Evolutionary conservation across 2,329 filamentous ascomycete species (phyloP), one percentile per base, ranked within the genome.

Genomic region (Sclerotinia spermophila): DNA sequence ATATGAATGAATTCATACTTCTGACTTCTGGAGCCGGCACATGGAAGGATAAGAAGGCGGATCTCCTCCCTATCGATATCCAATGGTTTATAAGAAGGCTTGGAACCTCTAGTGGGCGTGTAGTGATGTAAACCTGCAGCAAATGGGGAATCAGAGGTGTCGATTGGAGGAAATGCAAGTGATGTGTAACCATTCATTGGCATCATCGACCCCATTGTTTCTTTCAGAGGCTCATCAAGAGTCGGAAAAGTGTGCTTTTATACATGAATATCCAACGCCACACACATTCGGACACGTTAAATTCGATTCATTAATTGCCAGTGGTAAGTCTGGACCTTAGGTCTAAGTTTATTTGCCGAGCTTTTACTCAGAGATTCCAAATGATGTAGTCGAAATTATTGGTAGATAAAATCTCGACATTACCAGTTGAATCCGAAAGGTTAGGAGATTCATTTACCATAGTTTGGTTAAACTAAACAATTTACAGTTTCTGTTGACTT

Each of bases 1-100:
- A 60, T 53, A 38, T 70, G 69, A 27, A 67, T 70, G 35, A 70
- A 70, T n/a, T 60, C 69, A 59, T 67, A 67, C 7, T 35, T 55
- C 7, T 55, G 42, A 53, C 38, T 19, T 2, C 27, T 35, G 27
- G 53, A 51, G 35, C 42, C 44, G 19, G n/a, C 55, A 44, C 19
- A 33, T 67, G 69, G 55, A 42, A 70, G 55, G 15, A 70, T 27
- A 10, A 70, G 53, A 2, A 67, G 42, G 27, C 55, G 62, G 19
- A 70, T 70, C 8, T 70, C 55, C 42, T 67, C 62, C 33, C 45
- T 67, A 33, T 51, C 53, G 21, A 42, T 38, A 51, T 60, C 27
- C 17, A 67, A 45, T 33, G 42, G 40, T 44, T 60, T 44, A 60
- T 70, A 60, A 5, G 51, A 67, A 48, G 33, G 17, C 8, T 67